A percentile compares a stretch with the other conserved stretches of the same genome.
Evolutionary conservation across 495 filamentous ascomycete species (phyloP).

Genomic region (Glarea lozoyensis): DNA sequence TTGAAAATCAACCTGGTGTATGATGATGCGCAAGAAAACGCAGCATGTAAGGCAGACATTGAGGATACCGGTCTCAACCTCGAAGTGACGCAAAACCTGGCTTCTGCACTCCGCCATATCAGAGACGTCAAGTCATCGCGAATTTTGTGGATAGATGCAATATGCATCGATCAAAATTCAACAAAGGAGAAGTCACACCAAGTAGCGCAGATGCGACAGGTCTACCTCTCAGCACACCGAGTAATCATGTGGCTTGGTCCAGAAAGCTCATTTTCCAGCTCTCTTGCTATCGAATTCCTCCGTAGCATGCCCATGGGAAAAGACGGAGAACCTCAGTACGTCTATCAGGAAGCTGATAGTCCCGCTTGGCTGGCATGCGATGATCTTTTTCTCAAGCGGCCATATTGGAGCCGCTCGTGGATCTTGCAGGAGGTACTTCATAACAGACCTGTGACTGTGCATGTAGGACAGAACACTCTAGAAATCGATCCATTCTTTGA

Average conservation of each 20-base stretch:
- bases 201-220: not conserved
- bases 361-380: not conserved
- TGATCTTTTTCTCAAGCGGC: not conserved
- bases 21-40: not conserved
- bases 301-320: not conserved
- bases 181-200: not conserved
- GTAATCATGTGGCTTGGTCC: not conserved
- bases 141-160: not conserved
- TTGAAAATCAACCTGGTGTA: not conserved
- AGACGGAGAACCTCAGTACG: not conserved
- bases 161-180: not conserved
- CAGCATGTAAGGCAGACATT: not conserved
- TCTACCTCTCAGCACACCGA: not conserved
- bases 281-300: not conserved
- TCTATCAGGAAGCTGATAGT: not conserved
- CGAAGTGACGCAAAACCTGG: not conserved
- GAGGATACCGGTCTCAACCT: not conserved
- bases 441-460: not conserved
- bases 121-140: not conserved
- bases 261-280: not conserved
- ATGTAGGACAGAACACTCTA: not conserved
- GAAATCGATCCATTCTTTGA: not conserved
- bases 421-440: not conserved
- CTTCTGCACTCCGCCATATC: not conserved
- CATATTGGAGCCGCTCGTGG: not conserved